A percentile compares a stretch with the other conserved stretches of the same genome.
phyloP scores from a whole-genome alignment of 2,329 filamentous ascomycete genomes.

The Zymoseptoria ardabiliae region DNA sequence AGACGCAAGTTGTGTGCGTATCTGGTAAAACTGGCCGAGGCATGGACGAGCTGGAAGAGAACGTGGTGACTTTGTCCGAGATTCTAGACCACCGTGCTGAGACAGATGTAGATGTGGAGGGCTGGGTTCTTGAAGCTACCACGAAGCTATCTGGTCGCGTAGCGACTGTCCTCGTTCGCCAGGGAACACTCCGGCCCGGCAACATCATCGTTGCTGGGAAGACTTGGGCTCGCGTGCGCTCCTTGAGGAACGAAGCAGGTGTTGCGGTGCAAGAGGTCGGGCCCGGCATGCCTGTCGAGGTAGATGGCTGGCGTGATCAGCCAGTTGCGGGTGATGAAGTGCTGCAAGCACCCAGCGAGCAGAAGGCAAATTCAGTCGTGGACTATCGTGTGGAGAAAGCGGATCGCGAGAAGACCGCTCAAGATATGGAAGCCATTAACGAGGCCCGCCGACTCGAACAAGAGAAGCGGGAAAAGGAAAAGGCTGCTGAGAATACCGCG shows the following conservation, averaged over 20 bases:
- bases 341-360: conserved; percentile 72
- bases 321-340: conserved; percentile 82
- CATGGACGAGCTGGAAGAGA: conserved; percentile 88
- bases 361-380: conserved; percentile 68
- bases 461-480: conserved; percentile 55
- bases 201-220: conserved; percentile 81
- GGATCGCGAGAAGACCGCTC: conserved; percentile 57
- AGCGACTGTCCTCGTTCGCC: conserved; percentile 80
- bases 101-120: conserved; percentile 68
- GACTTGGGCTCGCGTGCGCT: conserved; percentile 80
- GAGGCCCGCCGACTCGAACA: conserved; percentile 51
- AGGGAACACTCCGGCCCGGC: conserved; percentile 74
- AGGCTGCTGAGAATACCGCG: conserved; percentile 35
- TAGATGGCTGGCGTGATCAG: conserved; percentile 89
- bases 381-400: conserved; percentile 66
- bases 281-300: conserved; percentile 83
- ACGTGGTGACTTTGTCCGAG: conserved; percentile 76
- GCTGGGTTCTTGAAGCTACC: conserved; percentile 87
- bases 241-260: conserved; percentile 78
- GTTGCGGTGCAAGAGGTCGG: conserved; percentile 62
- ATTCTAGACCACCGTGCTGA: conserved; percentile 86
- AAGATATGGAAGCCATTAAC: conserved; percentile 72
- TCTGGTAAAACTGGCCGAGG: conserved; percentile 90
- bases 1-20: conserved; percentile 84
- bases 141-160: conserved; percentile 78